Conservation (phyloP, 2,329 filamentous ascomycete genomes). For the Epichloe coenophiala region DNA sequence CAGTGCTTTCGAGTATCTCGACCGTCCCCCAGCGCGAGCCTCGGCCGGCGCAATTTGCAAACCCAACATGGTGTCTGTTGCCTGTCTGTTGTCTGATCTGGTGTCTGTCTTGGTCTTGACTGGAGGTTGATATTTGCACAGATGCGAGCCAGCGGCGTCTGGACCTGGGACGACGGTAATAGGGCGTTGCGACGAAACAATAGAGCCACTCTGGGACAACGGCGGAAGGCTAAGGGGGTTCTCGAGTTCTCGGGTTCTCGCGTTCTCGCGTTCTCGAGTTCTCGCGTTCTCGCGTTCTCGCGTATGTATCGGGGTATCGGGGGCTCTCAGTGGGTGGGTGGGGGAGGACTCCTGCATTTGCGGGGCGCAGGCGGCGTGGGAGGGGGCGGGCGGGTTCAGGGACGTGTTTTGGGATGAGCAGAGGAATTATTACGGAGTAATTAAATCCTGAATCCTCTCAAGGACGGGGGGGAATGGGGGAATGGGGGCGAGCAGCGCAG, state of each 20-base stretch:
- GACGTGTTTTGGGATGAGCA: neutral
- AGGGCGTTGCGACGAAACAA: constrained; percentile 1
- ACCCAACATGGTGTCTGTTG: constrained; percentile 2
- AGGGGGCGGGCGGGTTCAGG: neutral
- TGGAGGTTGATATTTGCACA: too few relatives aligned
- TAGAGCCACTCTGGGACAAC: neutral
- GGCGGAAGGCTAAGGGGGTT: constrained; percentile 22
- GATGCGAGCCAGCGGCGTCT: neutral
- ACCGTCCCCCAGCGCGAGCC: constrained; percentile 26
- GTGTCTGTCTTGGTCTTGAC: too few relatives aligned
- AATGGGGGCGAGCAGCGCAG: neutral
- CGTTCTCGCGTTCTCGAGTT: too few relatives aligned
- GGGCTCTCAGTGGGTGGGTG: too few relatives aligned
- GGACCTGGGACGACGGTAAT: neutral
- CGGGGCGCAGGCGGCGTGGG: too few relatives aligned
- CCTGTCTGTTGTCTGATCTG: neutral
- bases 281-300: too few relatives aligned
- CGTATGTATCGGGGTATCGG: too few relatives aligned
- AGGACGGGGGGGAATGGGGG: neutral
- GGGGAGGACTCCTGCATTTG: too few relatives aligned
- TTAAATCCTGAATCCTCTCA: too few relatives aligned
- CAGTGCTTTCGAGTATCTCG: constrained; percentile 46
- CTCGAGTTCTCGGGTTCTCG: too few relatives aligned
- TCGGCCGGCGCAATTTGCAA: neutral
- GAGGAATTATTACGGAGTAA: too few relatives aligned